Conservation (phyloP, 306 rosid genomes). For the Prosopis cineraria region DNA sequence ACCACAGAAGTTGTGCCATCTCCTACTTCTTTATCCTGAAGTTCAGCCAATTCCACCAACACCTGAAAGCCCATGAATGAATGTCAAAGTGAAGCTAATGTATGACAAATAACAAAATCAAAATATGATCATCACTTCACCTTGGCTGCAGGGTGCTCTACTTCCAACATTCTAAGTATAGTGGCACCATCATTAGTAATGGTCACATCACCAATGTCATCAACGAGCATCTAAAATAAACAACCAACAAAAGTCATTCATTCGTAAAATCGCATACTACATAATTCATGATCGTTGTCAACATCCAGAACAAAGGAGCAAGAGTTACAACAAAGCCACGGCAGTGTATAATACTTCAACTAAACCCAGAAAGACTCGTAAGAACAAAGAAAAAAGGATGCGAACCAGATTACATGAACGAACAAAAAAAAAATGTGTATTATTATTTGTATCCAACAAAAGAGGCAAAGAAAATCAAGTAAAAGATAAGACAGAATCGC, state of each 20-base stretch:
- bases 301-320: background rate
- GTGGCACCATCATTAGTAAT: constrained; percentile 98
- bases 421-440: background rate
- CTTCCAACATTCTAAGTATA: constrained; percentile 94
- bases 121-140: constrained; percentile 35
- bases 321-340: background rate
- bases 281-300: background rate
- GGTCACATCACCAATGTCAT: constrained; percentile 92
- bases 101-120: background rate
- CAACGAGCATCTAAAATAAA: constrained; percentile 83
- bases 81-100: background rate
- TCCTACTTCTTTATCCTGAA: constrained; percentile 96
- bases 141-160: constrained; percentile 99
- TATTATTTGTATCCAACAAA: background rate
- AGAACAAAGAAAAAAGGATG: background rate
- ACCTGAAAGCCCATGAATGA: constrained; percentile 50
- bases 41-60: constrained; percentile 93
- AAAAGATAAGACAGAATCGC: background rate
- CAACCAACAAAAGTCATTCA: constrained; percentile 16
- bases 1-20: constrained; percentile 98
- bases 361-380: background rate
- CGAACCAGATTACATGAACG: background rate
- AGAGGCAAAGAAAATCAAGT: background rate
- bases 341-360: background rate
- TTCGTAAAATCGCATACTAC: background rate